A percentile compares a stretch with the other conserved stretches of the same genome.
Evolutionary conservation across 306 rosid genomes (phyloP).

Genomic region (Dalbergia cochinchinensis): DNA sequence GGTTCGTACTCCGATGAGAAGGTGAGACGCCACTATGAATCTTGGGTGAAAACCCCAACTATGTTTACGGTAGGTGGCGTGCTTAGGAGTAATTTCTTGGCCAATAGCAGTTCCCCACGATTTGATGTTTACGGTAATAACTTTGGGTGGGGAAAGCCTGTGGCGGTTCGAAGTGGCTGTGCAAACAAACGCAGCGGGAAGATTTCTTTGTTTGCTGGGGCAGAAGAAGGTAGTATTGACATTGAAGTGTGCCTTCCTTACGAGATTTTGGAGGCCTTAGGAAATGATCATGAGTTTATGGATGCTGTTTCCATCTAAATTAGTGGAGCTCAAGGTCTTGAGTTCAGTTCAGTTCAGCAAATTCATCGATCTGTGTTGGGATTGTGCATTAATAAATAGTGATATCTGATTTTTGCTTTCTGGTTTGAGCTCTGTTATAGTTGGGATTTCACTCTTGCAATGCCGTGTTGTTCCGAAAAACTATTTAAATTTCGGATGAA

Average conservation of each 20-base stretch:
- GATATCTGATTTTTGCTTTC: too few relatives aligned
- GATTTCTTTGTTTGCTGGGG: slow-evolving; percentile 47
- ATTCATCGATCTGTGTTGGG: too few relatives aligned
- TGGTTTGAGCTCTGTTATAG: too few relatives aligned
- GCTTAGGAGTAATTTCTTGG: background rate
- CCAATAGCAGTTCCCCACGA: slow-evolving; percentile 50
- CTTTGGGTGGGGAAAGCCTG: slow-evolving; percentile 53
- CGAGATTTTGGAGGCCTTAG: slow-evolving; percentile 52
- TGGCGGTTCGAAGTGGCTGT: slow-evolving; percentile 4
- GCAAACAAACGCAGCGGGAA: slow-evolving; percentile 46
- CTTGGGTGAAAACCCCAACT: too few relatives aligned
- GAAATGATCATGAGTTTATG: slow-evolving; percentile 38
- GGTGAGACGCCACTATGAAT: background rate
- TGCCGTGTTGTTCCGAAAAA: too few relatives aligned
- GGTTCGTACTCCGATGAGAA: slow-evolving; percentile 38
- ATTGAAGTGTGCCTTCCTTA: slow-evolving; percentile 49
- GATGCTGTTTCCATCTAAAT: too few relatives aligned
- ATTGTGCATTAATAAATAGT: too few relatives aligned
- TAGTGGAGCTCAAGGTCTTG: too few relatives aligned
- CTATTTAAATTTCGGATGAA: too few relatives aligned
- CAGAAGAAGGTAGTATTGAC: slow-evolving; percentile 58
- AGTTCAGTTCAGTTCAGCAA: too few relatives aligned
- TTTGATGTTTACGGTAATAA: slow-evolving; percentile 58
- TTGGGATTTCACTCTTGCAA: too few relatives aligned
- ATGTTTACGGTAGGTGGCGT: too few relatives aligned